Base-by-base conservation (phyloP, 2,329 filamentous ascomycete genomes). In the Aureobasidium sp. region DNA sequence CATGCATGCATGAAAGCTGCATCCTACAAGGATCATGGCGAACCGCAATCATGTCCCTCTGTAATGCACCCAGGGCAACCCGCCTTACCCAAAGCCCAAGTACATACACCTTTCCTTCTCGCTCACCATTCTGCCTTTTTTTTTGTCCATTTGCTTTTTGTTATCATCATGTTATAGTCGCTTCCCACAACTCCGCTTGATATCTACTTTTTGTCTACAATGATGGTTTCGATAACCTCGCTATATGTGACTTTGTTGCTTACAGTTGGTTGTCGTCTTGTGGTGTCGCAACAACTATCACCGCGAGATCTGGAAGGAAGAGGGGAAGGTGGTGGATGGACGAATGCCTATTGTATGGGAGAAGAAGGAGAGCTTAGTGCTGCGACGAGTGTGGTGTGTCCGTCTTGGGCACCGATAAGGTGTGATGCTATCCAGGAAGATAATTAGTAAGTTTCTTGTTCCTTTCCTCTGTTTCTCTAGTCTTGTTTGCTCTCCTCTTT, bases 401-500 rank as follows among this genome's bases (percentile, higher is more conserved):
- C 73, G 2, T 67, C 70, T n/a, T 68, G 69, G 55, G 68, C 71
- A 53, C 77, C 64, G 2, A 65, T 75, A 61, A 76, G 74, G 66
- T 80, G 78, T 66, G 73, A 71, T 48, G 73, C 69, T 34, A 76
- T 79, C 52, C 68, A 72, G 37, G 70, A 76, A 47, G 71, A 75
- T 7, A 73, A 75, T 59, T 80, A 76, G 78, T 79, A 66, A 65
- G 74, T 41, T 22, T 27, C 2, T 27, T n/a, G 1, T 6, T 39
- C 17, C 12, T 5, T 37, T 25, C 22, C 22, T 25, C 22, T 25
- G 22, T 25, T 25, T 25, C n/a, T 25, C 22, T 25, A 25, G 22
- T 25, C 22, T n/a, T n/a, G n/a, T n/a, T n/a, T n/a, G n/a, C n/a
- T n/a, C n/a, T n/a, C n/a, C n/a, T n/a, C n/a, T n/a, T n/a, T n/a